Evolutionary conservation across 164 flowering plant genomes (phyloP).

Genomic region (Liquidambar formosana): DNA sequence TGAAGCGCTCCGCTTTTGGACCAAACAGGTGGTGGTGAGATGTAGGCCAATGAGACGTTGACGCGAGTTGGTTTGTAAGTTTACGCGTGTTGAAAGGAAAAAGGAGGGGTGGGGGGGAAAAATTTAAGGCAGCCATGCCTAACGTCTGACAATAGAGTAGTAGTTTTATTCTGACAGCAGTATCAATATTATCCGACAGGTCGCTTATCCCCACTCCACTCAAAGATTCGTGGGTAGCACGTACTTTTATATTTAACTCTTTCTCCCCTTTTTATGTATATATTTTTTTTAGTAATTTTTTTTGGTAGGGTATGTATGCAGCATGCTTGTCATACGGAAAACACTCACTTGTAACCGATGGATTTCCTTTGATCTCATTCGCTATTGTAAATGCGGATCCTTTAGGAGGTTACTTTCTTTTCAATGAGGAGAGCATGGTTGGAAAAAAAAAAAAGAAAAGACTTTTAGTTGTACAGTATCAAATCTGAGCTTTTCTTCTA

Average conservation of each 20-base stretch:
- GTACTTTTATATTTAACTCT: background rate
- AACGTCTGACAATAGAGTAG: conserved; percentile 7
- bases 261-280: no score
- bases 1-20: conserved; percentile 41
- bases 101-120: conserved; percentile 1
- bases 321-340: no score
- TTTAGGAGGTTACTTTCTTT: no score
- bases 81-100: conserved; percentile 25
- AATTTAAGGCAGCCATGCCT: conserved; percentile 14
- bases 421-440: no score
- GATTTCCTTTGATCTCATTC: no score
- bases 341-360: no score
- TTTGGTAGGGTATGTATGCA: no score
- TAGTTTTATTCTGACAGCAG: conserved; percentile 17
- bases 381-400: no score
- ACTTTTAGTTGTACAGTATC: no score
- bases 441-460: no score
- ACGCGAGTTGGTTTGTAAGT: conserved; percentile 20
- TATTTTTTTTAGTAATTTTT: no score
- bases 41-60: conserved; percentile 2
- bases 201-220: background rate
- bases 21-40: conserved; percentile 22
- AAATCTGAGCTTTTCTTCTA: no score
- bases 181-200: conserved; percentile 17
- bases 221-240: background rate